Evolutionary conservation across 495 filamentous ascomycete species (phyloP).

Genomic region (Ascodesmis nigricans): DNA sequence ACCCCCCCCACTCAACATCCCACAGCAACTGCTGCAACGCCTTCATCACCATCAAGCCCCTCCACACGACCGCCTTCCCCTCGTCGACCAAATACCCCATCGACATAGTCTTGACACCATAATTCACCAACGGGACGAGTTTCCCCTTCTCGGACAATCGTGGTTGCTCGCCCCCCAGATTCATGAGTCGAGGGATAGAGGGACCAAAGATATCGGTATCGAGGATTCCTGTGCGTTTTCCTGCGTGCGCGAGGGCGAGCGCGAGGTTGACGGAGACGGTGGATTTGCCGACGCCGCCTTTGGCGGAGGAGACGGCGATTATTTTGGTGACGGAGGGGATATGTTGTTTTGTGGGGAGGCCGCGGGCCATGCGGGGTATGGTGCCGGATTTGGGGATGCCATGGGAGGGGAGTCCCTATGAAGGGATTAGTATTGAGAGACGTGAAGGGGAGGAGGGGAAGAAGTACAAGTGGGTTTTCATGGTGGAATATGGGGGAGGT

Average conservation of each 20-base stretch:
- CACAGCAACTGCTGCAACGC: slow-evolving; percentile 87
- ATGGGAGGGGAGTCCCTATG: no score
- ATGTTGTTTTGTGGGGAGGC: slow-evolving; percentile 55
- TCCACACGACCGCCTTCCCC: slow-evolving; percentile 73
- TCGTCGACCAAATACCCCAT: slow-evolving; percentile 83
- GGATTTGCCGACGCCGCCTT: slow-evolving; percentile 90
- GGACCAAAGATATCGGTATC: slow-evolving; percentile 96
- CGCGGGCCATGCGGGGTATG: slow-evolving; percentile 56
- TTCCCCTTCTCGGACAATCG: slow-evolving; percentile 26
- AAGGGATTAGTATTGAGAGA: no score
- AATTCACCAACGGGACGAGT: slow-evolving; percentile 74
- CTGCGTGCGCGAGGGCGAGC: slow-evolving; percentile 58
- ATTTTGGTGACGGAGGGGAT: slow-evolving; percentile 70
- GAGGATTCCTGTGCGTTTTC: slow-evolving; percentile 63
- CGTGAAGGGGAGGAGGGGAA: no score
- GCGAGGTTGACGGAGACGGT: slow-evolving; percentile 90
- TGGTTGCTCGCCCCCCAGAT: slow-evolving; percentile 46
- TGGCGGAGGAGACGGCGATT: slow-evolving; percentile 81
- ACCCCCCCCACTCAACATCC: slow-evolving; percentile 69
- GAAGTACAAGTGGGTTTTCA: no score
- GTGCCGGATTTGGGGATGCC: slow-evolving; percentile 62
- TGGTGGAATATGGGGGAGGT: background rate
- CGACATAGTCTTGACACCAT: slow-evolving; percentile 92
- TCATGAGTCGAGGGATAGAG: slow-evolving; percentile 74
- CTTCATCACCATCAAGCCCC: slow-evolving; percentile 94